Conservation (phyloP, 495 filamentous ascomycete species). For the Usnea hakonensis region DNA sequence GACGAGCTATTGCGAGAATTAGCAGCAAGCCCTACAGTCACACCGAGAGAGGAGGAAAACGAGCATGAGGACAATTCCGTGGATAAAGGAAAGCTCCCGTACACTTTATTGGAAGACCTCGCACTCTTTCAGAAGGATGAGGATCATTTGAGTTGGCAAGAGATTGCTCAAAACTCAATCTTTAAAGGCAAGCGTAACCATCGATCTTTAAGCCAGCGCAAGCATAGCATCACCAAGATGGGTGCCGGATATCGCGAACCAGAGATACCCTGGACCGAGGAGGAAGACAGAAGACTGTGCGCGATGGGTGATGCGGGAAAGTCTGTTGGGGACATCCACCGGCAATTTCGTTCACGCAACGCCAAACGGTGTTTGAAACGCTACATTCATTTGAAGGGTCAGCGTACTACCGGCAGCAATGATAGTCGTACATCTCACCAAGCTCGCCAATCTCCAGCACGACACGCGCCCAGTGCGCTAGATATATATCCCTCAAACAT, state of each 20-base stretch:
- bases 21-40: not conserved
- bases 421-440: not conserved
- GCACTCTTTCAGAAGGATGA: not conserved
- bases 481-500: not conserved
- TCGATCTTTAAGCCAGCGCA: conserved; percentile 3
- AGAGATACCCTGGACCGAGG: not conserved
- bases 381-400: not conserved
- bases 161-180: not conserved
- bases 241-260: not conserved
- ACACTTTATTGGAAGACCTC: not conserved
- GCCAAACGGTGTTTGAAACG: not conserved
- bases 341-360: not conserved
- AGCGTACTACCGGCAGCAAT: not conserved
- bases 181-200: not conserved
- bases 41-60: not conserved
- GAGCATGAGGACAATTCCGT: not conserved
- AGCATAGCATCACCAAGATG: not conserved
- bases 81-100: not conserved
- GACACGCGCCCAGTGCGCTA: not conserved
- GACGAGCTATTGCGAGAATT: not conserved
- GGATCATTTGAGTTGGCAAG: not conserved
- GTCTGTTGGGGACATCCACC: not conserved
- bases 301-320: not conserved
- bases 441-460: not conserved
- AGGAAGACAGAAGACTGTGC: not conserved